Conservation (phyloP, 2,329 filamentous ascomycete genomes). For the Ophiostoma triangulosporum region DNA sequence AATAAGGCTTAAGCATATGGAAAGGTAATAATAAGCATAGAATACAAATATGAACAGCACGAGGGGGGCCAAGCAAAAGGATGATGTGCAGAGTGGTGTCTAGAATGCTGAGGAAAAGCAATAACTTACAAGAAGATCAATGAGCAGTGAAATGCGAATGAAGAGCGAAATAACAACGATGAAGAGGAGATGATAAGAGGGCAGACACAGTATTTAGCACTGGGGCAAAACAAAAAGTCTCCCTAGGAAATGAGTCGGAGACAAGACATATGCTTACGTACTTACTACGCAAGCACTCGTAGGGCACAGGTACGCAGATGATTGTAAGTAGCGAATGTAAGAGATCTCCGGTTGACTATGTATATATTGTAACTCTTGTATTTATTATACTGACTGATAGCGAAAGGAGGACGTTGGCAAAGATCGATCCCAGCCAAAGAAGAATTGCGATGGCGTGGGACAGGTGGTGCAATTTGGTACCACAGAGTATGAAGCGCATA, state of each 20-base stretch:
- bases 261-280: neutral
- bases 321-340: neutral
- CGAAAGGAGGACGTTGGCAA: neutral
- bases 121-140: too few species aligned
- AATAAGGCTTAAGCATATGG: too few species aligned
- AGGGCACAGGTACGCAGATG: neutral
- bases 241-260: neutral
- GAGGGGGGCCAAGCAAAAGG: too few species aligned
- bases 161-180: neutral
- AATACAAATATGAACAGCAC: too few species aligned
- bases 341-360: neutral
- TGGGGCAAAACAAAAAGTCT: neutral
- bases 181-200: neutral
- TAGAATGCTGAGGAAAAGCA: too few species aligned
- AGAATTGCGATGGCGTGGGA: conserved; percentile 3
- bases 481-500: neutral
- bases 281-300: neutral
- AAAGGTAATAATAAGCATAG: too few species aligned
- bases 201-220: neutral
- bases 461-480: neutral
- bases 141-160: neutral
- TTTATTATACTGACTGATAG: neutral
- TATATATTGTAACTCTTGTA: too few species aligned
- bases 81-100: too few species aligned
- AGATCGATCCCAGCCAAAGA: neutral